Evolutionary conservation across 352 stramenopile genomes (phyloP), one percentile per base, ranked within the genome.

Genomic region (Phytopythium boreale): DNA sequence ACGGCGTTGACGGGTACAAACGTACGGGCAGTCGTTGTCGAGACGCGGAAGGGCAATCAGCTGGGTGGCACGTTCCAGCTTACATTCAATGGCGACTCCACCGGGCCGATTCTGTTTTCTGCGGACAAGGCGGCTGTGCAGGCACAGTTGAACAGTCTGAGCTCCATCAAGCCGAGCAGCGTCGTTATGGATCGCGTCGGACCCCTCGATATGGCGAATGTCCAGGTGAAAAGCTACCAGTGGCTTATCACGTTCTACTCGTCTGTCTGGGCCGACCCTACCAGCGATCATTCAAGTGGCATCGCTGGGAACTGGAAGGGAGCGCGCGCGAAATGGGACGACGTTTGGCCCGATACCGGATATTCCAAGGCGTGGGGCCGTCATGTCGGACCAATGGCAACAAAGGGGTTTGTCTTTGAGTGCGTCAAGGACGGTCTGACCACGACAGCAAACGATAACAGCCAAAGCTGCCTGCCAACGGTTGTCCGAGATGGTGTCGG

Each of bases 331-430:
- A 76, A 72, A 31, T 97, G 86, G 79, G 82, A 85, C 41, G 94
- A 98, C 61, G 91, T 91, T 24, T 99, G 97, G 97, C 61, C 75
- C 11, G 84, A 88, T 29, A 93, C 90, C 0, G 88, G 89, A 0
- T 98, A 98, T 74, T 98, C 94, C 2, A 98, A 98, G 68, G 92
- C 91, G 6, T 99, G 97, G 97, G 97, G 97, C 1, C 96, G 95
- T 20, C 98, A 99, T 63, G 93, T 98, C 4, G 97, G 97, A 0
- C 85, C 96, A 37, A 80, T 98, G 46, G 70, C 70, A 7, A 19
- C 59, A 1, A 87, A 75, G 1, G 69, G 68, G 0, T 73, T 84
- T 17, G 55, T 64, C 20, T 60, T 93, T 2, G 62, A 68, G 22
- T 95, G 87, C 53, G 74, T 90, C 59, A 73, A 80, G n/a, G 78